Conservation (phyloP, 2,329 filamentous ascomycete genomes). For the Alternaria atra region DNA sequence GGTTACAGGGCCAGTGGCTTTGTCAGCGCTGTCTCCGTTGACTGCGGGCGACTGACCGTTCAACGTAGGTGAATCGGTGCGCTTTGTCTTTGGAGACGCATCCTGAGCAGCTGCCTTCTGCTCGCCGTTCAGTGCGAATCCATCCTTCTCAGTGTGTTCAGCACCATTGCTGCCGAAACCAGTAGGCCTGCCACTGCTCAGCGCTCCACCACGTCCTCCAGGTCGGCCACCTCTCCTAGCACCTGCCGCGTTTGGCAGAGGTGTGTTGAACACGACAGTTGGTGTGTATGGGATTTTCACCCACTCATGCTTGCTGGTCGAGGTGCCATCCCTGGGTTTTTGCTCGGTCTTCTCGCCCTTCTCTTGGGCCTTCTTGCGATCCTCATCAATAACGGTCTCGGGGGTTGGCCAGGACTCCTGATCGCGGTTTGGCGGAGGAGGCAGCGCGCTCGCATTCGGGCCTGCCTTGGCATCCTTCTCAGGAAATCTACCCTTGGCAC, state of each 20-base stretch:
- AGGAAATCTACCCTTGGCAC: constrained; percentile 32
- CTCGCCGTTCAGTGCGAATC: constrained; percentile 42
- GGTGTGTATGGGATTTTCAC: constrained; percentile 83
- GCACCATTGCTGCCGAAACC: constrained; percentile 52
- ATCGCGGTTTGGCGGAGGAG: constrained; percentile 76
- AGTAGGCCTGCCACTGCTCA: constrained; percentile 62
- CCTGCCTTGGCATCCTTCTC: constrained; percentile 42
- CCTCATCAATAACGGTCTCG: constrained; percentile 78
- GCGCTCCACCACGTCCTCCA: constrained; percentile 64
- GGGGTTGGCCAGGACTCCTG: constrained; percentile 89
- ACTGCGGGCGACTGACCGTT: constrained; percentile 38
- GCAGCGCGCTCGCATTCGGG: constrained; percentile 36
- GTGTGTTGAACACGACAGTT: constrained; percentile 86
- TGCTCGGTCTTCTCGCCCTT: constrained; percentile 74
- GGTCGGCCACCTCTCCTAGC: constrained; percentile 54
- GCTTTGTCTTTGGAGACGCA: constrained; percentile 47
- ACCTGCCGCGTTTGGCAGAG: constrained; percentile 65
- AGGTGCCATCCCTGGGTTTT: constrained; percentile 64
- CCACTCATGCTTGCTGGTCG: constrained; percentile 80
- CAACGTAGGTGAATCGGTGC: constrained; percentile 40
- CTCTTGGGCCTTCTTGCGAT: constrained; percentile 74
- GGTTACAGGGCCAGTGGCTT: constrained; percentile 23
- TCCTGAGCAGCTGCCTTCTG: constrained; percentile 40
- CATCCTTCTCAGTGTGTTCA: constrained; percentile 50
- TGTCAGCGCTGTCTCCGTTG: constrained; percentile 37